Evolutionary conservation across 2,329 filamentous ascomycete genomes (phyloP).

Genomic region (Alternaria sp.): DNA sequence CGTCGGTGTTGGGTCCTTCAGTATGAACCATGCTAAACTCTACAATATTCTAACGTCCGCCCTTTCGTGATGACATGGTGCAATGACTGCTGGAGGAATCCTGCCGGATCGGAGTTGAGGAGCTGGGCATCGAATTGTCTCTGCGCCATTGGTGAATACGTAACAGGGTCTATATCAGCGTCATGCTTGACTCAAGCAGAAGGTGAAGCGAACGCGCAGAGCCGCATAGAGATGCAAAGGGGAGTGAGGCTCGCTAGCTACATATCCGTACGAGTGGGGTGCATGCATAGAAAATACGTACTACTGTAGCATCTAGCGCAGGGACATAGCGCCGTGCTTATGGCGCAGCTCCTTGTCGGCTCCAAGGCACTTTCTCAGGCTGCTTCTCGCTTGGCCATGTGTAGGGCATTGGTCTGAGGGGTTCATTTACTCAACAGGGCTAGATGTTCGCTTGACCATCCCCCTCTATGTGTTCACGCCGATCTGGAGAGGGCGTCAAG

Average conservation of each 20-base stretch:
- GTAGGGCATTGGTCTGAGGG: slow-evolving; percentile 17
- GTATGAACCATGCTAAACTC: slow-evolving; percentile 25
- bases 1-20: slow-evolving; percentile 25
- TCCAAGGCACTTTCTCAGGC: slow-evolving; percentile 35
- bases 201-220: slow-evolving; percentile 16
- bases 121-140: not conserved
- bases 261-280: slow-evolving; percentile 6
- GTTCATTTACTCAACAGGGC: slow-evolving; percentile 13
- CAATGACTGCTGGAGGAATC: slow-evolving; percentile 12
- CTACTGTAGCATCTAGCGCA: slow-evolving; percentile 21
- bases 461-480: slow-evolving; percentile 2
- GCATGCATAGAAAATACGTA: slow-evolving; percentile 4
- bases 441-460: slow-evolving; percentile 16
- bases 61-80: not conserved
- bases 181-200: slow-evolving; percentile 1
- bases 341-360: slow-evolving; percentile 31
- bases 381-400: slow-evolving; percentile 32
- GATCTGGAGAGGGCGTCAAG: slow-evolving; percentile 13
- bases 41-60: not conserved
- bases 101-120: not conserved
- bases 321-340: slow-evolving; percentile 22
- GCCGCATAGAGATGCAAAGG: slow-evolving; percentile 19
- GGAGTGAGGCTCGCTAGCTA: slow-evolving; percentile 33
- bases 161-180: not conserved
- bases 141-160: not conserved